Evolutionary conservation across 1,284 basidiomycete genomes (phyloP).

Genomic region (Meira nashicola): DNA sequence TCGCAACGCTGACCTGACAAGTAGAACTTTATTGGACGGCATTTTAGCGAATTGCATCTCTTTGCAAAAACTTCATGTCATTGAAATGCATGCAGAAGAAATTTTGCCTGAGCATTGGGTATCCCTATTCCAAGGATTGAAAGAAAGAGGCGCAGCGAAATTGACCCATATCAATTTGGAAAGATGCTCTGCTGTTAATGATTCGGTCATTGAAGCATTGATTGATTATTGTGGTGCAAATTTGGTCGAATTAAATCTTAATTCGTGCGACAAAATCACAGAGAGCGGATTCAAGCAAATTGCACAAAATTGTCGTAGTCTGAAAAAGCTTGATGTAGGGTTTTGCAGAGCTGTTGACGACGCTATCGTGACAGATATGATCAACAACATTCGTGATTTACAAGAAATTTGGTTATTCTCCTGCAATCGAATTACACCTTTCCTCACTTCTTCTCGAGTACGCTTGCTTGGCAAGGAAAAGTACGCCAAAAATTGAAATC

Average conservation of each 20-base stretch:
- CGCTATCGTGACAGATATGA: constrained; percentile 61
- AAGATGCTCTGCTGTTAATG: constrained; percentile 57
- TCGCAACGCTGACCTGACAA: constrained; percentile 62
- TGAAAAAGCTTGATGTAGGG: constrained; percentile 71
- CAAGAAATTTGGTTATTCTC: constrained; percentile 15
- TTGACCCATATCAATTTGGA: constrained; percentile 24
- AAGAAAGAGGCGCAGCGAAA: constrained; percentile 10
- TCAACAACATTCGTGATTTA: constrained; percentile 6
- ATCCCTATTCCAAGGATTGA: constrained; percentile 8
- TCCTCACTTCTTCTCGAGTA: constrained; percentile 27
- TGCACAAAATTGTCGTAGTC: constrained; percentile 26
- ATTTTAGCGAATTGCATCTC: constrained; percentile 60
- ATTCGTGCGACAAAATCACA: constrained; percentile 67
- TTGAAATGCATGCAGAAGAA: constrained; percentile 56
- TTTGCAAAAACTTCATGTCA: constrained; percentile 63
- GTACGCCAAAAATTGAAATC: constrained; percentile 9
- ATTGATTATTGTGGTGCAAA: constrained; percentile 66
- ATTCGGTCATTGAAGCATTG: constrained; percentile 63
- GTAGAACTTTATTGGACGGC: constrained; percentile 63
- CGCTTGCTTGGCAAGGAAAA: constrained; percentile 43
- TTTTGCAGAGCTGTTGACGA: constrained; percentile 84
- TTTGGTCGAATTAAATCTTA: constrained; percentile 68
- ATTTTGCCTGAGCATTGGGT: constrained; percentile 11
- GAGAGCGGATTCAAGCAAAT: constrained; percentile 59
- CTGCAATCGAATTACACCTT: constrained; percentile 14